A percentile compares a stretch with the other conserved stretches of the same genome.
Conservation (phyloP, 2,329 filamentous ascomycete species). For the Xylaria sp. region DNA sequence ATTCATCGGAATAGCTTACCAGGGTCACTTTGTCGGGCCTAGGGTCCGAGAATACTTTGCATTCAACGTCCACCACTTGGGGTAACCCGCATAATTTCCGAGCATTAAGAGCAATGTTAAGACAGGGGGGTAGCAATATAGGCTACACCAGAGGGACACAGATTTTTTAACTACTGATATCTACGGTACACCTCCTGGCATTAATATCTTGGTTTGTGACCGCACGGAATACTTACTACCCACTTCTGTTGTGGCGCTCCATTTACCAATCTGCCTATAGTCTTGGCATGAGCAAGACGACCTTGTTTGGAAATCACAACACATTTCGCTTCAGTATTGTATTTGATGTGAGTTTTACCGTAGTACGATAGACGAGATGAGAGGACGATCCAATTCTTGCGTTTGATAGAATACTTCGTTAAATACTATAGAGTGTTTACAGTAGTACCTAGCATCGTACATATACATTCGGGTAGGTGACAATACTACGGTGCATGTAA, state of each 20-base stretch:
- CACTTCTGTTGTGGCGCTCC: constrained; percentile 2
- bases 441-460: too few species aligned
- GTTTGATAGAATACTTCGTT: constrained; percentile 1
- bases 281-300: constrained; percentile 13
- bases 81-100: constrained; percentile 16
- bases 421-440: too few species aligned
- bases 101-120: neutral
- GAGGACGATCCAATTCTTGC: neutral
- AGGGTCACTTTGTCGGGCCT: constrained; percentile 32
- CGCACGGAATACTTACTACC: neutral
- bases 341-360: neutral
- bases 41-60: constrained; percentile 33
- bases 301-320: constrained; percentile 16
- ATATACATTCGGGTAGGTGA: too few species aligned
- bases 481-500: too few species aligned
- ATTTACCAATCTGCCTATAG: neutral
- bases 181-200: too few species aligned
- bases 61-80: constrained; percentile 11
- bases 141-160: neutral
- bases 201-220: neutral
- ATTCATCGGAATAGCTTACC: constrained; percentile 20
- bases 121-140: neutral
- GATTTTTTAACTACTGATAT: neutral
- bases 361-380: constrained; percentile 11
- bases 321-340: constrained; percentile 24